These are phyloP conservation scores for Cryptococcus sp. DNA, from an alignment of 1,284 basidiomycete species.

Conservation along the genomic window DNA sequence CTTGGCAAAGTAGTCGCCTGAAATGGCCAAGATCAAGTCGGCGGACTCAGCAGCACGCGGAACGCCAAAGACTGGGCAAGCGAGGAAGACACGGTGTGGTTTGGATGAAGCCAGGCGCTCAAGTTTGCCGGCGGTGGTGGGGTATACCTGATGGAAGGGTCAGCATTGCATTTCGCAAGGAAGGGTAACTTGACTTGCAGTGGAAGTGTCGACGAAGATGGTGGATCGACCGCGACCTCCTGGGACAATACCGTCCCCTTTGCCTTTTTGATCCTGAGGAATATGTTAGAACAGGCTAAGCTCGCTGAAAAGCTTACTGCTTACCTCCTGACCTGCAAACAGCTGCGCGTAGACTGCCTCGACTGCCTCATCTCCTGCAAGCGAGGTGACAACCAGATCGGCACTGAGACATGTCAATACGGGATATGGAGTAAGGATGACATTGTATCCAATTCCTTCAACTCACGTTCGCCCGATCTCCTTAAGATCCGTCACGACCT, in stretches of 20 bases:
- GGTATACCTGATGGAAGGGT: conserved; percentile 61
- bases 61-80: conserved; percentile 78
- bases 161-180: not conserved
- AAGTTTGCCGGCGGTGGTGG: conserved; percentile 70
- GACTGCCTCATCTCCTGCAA: conserved; percentile 73
- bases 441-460: too few species aligned
- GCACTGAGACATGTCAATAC: conserved; percentile 54
- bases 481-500: conserved; percentile 38
- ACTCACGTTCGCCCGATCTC: conserved; percentile 49
- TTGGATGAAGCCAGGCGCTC: conserved; percentile 67
- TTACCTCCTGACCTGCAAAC: conserved; percentile 60
- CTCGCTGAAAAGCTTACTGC: conserved; percentile 6
- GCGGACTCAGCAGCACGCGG: conserved; percentile 65
- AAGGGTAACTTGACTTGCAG: conserved; percentile 56
- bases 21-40: conserved; percentile 73
- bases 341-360: conserved; percentile 68
- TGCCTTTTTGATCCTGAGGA: conserved; percentile 34
- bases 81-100: conserved; percentile 68
- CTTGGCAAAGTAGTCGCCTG: conserved; percentile 80
- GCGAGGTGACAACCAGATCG: conserved; percentile 77
- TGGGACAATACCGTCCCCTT: conserved; percentile 46
- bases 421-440: not conserved
- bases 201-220: conserved; percentile 80
- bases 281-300: not conserved
- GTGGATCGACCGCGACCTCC: conserved; percentile 56